phyloP scores from a whole-genome alignment of 257 asterid genomes.

The Nyctanthes arbortristis region DNA sequence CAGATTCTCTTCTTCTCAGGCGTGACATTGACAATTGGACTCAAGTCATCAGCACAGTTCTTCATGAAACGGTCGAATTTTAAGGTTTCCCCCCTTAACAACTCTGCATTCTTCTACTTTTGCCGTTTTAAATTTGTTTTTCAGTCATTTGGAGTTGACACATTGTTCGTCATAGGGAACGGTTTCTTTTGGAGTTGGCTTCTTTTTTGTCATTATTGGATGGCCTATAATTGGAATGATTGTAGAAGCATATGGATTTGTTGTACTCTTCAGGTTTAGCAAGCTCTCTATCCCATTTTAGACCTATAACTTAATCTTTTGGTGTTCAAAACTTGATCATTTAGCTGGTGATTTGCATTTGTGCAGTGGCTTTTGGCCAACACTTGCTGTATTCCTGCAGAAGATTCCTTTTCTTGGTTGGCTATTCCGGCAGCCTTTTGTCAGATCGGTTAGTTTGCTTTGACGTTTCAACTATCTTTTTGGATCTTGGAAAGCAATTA shows the following conservation, averaged over 20 bases:
- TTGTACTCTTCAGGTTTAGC: slow-evolving; percentile 85
- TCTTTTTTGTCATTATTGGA: slow-evolving; percentile 82
- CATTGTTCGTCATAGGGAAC: slow-evolving; percentile 63
- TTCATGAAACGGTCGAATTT: slow-evolving; percentile 83
- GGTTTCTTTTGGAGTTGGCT: slow-evolving; percentile 72
- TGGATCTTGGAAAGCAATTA: not conserved
- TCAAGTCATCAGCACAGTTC: slow-evolving; percentile 85
- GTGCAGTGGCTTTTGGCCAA: slow-evolving; percentile 99
- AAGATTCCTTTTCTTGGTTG: slow-evolving; percentile 92
- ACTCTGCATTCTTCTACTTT: not conserved
- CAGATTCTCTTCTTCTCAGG: slow-evolving; percentile 98
- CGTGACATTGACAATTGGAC: slow-evolving; percentile 84
- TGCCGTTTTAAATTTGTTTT: slow-evolving; percentile 8
- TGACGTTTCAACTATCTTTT: not conserved
- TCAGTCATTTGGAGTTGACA: slow-evolving; percentile 12
- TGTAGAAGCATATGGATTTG: slow-evolving; percentile 88
- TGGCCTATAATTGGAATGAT: slow-evolving; percentile 98
- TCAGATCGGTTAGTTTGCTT: slow-evolving; percentile 77
- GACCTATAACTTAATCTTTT: not conserved
- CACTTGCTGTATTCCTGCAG: slow-evolving; percentile 86
- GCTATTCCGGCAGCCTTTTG: slow-evolving; percentile 86
- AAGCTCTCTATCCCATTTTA: slow-evolving; percentile 3
- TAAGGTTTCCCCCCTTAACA: slow-evolving; percentile 50
- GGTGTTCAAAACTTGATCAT: not conserved
- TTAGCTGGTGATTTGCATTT: slow-evolving; percentile 19